These are phyloP conservation scores for Helotiales sp. DNA, from an alignment of 2,329 filamentous ascomycete genomes.

Conservation along the genomic window DNA sequence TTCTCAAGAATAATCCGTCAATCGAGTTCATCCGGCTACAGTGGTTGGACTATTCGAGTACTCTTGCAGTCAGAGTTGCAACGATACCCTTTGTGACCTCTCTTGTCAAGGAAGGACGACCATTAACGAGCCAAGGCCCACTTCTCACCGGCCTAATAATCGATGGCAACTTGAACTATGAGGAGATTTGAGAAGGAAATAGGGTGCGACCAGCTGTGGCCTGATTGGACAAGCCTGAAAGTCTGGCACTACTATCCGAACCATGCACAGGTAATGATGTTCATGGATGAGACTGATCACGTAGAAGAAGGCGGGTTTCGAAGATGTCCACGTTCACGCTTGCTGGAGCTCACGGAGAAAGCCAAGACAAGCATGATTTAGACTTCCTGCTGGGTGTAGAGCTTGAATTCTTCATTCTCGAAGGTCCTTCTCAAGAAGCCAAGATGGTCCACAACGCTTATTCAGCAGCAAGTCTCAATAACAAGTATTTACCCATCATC, in stretches of 20 bases:
- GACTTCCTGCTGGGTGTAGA: slow-evolving; percentile 73
- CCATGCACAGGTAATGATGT: slow-evolving; percentile 63
- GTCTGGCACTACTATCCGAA: slow-evolving; percentile 55
- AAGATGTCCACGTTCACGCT: slow-evolving; percentile 64
- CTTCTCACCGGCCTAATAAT: slow-evolving; percentile 66
- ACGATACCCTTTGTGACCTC: slow-evolving; percentile 58
- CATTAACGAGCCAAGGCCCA: slow-evolving; percentile 55
- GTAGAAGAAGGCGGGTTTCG: slow-evolving; percentile 47
- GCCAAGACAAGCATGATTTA: slow-evolving; percentile 51
- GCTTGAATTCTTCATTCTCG: slow-evolving; percentile 73
- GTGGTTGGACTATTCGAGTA: slow-evolving; percentile 75
- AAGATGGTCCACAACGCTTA: slow-evolving; percentile 44
- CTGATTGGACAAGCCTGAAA: slow-evolving; percentile 57
- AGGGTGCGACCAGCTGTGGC: slow-evolving; percentile 66
- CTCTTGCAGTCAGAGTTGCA: slow-evolving; percentile 63
- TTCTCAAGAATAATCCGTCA: slow-evolving; percentile 48
- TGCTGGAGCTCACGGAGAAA: slow-evolving; percentile 53
- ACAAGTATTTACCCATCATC: slow-evolving; percentile 56
- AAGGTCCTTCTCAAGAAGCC: slow-evolving; percentile 34
- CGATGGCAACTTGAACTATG: slow-evolving; percentile 52
- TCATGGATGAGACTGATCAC: slow-evolving; percentile 58
- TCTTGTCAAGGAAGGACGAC: slow-evolving; percentile 35
- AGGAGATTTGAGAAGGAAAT: slow-evolving; percentile 59
- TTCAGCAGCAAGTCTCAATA: slow-evolving; percentile 64
- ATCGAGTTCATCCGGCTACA: slow-evolving; percentile 70